Evolutionary conservation across 345 rosid genomes (phyloP).

Genomic region (Moringa oleifera): DNA sequence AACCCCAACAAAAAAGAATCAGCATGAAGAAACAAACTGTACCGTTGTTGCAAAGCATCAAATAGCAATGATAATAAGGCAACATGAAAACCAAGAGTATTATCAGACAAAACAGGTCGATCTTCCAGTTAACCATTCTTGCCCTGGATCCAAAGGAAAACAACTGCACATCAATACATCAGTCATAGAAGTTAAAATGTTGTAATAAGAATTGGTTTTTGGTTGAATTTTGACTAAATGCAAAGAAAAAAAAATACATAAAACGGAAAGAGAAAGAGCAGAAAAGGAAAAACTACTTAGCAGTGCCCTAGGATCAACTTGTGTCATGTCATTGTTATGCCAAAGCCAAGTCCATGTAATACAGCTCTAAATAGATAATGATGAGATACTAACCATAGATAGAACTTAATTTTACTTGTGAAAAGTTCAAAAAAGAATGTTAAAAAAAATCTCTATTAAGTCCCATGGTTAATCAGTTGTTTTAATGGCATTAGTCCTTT

Average conservation of each 20-base stretch:
- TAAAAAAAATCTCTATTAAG: too few relatives aligned
- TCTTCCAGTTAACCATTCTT: conserved; percentile 94
- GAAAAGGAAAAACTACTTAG: not conserved
- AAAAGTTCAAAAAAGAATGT: too few relatives aligned
- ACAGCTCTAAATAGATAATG: too few relatives aligned
- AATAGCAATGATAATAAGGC: conserved; percentile 95
- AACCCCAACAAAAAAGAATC: not conserved
- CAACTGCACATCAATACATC: not conserved
- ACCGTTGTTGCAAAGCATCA: conserved; percentile 94
- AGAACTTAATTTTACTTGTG: too few relatives aligned
- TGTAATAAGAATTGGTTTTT: not conserved
- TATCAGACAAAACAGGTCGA: conserved; percentile 89
- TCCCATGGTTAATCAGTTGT: too few relatives aligned
- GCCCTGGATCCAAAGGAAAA: conserved; percentile 43
- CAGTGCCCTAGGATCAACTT: not conserved
- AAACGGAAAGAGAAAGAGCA: too few relatives aligned
- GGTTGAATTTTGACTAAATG: not conserved
- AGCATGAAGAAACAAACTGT: conserved; percentile 17
- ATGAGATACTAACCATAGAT: too few relatives aligned
- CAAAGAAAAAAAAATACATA: too few relatives aligned
- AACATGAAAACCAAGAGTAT: conserved; percentile 84
- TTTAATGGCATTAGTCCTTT: too few relatives aligned
- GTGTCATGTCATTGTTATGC: not conserved
- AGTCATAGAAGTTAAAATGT: too few relatives aligned
- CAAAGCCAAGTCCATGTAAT: not conserved